phyloP scores from a whole-genome alignment of 257 asterid species.

The Linaria vulgaris region DNA sequence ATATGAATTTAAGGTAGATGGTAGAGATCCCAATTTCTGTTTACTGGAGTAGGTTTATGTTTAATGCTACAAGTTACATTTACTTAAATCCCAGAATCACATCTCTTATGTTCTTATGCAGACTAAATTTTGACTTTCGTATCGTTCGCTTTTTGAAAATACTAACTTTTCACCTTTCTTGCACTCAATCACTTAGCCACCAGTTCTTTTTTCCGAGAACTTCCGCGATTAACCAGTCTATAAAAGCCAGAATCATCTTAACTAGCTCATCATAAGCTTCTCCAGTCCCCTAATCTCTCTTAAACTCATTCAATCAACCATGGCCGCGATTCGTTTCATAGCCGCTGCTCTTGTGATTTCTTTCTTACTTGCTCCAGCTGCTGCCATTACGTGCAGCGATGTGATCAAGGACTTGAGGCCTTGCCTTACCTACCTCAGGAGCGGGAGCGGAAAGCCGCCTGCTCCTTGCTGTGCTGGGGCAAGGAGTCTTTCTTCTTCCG shows the following conservation, averaged over 20 bases:
- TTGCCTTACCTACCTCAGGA: conserved; percentile 50
- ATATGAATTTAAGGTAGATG: background rate
- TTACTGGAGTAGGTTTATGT: conserved; percentile 4
- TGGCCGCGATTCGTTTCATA: background rate
- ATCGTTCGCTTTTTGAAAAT: conserved; percentile 3
- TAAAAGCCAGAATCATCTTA: conserved; percentile 5
- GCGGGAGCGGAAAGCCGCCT: conserved; percentile 57
- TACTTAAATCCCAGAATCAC: background rate
- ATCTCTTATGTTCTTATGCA: background rate
- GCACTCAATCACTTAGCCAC: conserved; percentile 19
- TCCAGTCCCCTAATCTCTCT: too few relatives aligned
- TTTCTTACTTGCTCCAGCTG: background rate
- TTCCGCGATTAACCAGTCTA: background rate
- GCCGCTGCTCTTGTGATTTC: background rate
- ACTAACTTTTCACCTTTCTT: conserved; percentile 13
- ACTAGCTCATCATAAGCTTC: background rate
- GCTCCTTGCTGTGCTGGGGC: conserved; percentile 52
- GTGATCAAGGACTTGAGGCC: conserved; percentile 50
- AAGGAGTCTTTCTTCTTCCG: conserved; percentile 39
- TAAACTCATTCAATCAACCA: background rate
- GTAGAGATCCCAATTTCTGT: background rate
- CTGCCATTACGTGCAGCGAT: conserved; percentile 48
- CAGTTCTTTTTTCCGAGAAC: background rate
- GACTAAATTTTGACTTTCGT: background rate
- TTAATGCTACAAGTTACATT: background rate